phyloP scores from a whole-genome alignment of 2,329 filamentous ascomycete genomes.

The Aphanocladium album region DNA sequence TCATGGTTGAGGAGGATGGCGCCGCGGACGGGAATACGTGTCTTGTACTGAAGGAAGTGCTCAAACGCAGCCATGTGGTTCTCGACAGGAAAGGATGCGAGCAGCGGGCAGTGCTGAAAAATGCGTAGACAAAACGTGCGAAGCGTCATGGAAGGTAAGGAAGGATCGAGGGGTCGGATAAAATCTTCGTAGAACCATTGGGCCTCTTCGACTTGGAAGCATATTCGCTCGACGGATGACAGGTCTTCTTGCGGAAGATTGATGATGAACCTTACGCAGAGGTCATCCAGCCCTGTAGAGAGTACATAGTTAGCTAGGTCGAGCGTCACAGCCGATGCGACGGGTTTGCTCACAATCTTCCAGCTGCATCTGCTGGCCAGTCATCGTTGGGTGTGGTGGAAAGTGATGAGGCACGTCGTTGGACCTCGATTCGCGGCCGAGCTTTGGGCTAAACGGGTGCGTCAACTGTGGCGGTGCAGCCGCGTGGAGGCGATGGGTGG shows the following conservation, averaged over 20 bases:
- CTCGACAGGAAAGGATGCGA: conserved; percentile 73
- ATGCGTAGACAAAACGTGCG: conserved; percentile 83
- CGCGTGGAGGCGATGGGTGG: not conserved
- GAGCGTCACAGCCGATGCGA: conserved; percentile 14
- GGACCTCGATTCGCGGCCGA: not conserved
- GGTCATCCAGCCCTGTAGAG: conserved; percentile 80
- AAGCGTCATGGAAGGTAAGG: conserved; percentile 78
- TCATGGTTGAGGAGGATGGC: conserved; percentile 86
- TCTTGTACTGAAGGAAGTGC: conserved; percentile 92
- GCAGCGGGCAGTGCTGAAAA: conserved; percentile 88
- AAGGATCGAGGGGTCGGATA: conserved; percentile 81
- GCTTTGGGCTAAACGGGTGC: conserved; percentile 3
- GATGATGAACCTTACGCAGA: conserved; percentile 96
- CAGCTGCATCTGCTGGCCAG: conserved; percentile 74
- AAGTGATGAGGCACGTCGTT: not conserved
- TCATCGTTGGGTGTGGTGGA: conserved; percentile 54
- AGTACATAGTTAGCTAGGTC: conserved; percentile 7
- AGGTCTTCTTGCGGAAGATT: conserved; percentile 92
- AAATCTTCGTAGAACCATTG: conserved; percentile 99
- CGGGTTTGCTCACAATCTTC: conserved; percentile 66
- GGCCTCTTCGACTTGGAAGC: conserved; percentile 97
- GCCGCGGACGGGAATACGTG: conserved; percentile 84
- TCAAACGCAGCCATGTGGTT: conserved; percentile 81
- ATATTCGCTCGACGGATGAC: conserved; percentile 84
- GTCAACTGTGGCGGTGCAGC: conserved; percentile 11